Evolutionary conservation across 1,284 basidiomycete genomes (phyloP).

Genomic region (Mycena citricolor): DNA sequence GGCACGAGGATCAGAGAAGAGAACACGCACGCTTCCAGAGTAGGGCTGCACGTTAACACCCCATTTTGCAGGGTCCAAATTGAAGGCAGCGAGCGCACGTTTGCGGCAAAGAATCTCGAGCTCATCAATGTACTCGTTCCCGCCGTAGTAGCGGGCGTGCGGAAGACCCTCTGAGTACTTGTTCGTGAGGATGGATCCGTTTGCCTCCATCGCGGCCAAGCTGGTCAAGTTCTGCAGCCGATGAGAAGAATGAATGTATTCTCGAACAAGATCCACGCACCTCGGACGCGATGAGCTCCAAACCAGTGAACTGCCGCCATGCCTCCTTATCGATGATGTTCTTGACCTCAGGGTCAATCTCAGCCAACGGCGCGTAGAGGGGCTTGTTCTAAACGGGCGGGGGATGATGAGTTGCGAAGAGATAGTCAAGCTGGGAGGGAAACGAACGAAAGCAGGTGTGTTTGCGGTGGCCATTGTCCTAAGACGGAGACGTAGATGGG

Average conservation of each 20-base stretch:
- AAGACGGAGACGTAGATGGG: conserved; percentile 10
- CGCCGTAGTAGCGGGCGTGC: conserved; percentile 95
- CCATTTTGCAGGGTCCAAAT: conserved; percentile 92
- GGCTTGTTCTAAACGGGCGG: conserved; percentile 82
- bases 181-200: conserved; percentile 98
- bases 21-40: conserved; percentile 77
- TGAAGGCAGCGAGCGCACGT: conserved; percentile 95
- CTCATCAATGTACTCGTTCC: conserved; percentile 96
- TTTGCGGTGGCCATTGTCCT: conserved; percentile 58
- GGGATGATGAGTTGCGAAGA: conserved; percentile 2
- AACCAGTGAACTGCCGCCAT: conserved; percentile 96
- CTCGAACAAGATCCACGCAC: conserved; percentile 40
- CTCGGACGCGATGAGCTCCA: conserved; percentile 96
- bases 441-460: conserved; percentile 62
- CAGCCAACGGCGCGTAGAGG: conserved; percentile 84
- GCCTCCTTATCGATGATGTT: conserved; percentile 99
- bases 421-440: background rate
- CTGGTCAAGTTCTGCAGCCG: conserved; percentile 84
- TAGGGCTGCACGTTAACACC: conserved; percentile 99
- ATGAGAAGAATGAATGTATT: conserved; percentile 11
- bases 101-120: conserved; percentile 94
- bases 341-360: conserved; percentile 93
- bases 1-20: conserved; percentile 11
- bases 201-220: conserved; percentile 94
- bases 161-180: conserved; percentile 98